These are phyloP conservation scores for Acacia confusa DNA, from an alignment of 306 rosid genomes.

Conservation along the genomic window DNA sequence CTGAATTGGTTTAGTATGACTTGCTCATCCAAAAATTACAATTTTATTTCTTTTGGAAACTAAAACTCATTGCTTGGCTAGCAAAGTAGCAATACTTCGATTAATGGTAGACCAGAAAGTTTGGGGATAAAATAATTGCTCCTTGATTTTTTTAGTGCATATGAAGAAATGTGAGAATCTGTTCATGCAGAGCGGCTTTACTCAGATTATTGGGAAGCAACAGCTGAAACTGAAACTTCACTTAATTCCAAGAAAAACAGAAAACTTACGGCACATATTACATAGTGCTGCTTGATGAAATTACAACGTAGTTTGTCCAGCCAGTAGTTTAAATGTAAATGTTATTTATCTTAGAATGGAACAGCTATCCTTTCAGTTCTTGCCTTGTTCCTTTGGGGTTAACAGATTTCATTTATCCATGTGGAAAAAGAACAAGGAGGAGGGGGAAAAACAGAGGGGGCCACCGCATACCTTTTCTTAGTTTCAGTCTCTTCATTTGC, in stretches of 20 bases:
- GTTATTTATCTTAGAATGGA: constrained; percentile 20
- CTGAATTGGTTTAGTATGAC: constrained; percentile 19
- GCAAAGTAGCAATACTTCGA: constrained; percentile 1
- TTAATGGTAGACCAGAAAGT: not conserved
- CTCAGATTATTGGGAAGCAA: constrained; percentile 13
- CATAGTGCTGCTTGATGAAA: not conserved
- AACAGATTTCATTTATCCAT: constrained; percentile 1
- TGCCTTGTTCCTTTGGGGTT: not conserved
- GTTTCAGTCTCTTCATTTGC: constrained; percentile 78
- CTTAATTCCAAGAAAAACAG: constrained; percentile 13
- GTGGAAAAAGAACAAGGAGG: not conserved
- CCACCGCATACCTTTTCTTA: constrained; percentile 67
- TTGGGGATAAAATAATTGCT: constrained; percentile 10
- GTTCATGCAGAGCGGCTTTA: constrained; percentile 7
- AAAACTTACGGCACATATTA: constrained; percentile 1
- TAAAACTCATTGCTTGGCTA: constrained; percentile 20
- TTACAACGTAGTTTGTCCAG: not conserved
- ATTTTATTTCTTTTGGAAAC: constrained; percentile 14
- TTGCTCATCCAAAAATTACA: constrained; percentile 23
- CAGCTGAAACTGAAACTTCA: constrained; percentile 23
- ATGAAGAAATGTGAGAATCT: not conserved
- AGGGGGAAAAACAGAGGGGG: not conserved
- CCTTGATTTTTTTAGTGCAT: not conserved
- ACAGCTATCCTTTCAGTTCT: not conserved
- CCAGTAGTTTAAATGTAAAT: constrained; percentile 24